Evolutionary conservation across 2,329 filamentous ascomycete genomes (phyloP).

Genomic region (Colletotrichum gigasporum): DNA sequence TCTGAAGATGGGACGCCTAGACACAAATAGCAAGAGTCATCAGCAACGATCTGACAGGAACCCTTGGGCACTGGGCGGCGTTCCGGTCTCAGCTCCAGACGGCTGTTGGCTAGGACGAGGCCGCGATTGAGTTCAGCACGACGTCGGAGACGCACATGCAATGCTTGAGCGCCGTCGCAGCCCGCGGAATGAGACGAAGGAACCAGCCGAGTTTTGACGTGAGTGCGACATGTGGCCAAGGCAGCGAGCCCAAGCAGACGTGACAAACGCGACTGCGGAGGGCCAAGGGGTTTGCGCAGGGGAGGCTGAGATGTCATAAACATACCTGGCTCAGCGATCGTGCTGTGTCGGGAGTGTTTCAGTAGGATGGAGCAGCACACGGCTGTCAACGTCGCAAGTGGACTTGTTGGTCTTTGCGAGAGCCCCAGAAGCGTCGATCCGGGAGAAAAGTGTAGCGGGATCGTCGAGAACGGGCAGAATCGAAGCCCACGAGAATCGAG

Average conservation of each 20-base stretch:
- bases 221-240: not conserved
- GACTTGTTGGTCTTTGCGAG: not conserved
- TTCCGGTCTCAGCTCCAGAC: constrained; percentile 22
- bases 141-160: constrained; percentile 9
- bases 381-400: constrained; percentile 23
- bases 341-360: constrained; percentile 31
- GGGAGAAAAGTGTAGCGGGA: constrained; percentile 2
- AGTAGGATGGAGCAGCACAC: constrained; percentile 14
- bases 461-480: not conserved
- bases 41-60: constrained; percentile 20
- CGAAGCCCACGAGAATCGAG: constrained; percentile 2
- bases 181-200: constrained; percentile 12
- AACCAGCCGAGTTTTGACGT: not conserved
- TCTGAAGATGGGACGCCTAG: constrained; percentile 23
- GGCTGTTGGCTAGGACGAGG: not conserved
- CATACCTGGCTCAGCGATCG: constrained; percentile 22
- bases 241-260: too few species aligned
- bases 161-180: constrained; percentile 24
- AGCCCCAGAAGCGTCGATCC: constrained; percentile 8
- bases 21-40: constrained; percentile 14
- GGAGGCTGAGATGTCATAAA: not conserved
- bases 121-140: constrained; percentile 15
- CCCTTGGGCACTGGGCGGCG: not conserved
- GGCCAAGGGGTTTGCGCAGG: not conserved
- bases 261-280: too few species aligned